Evolutionary conservation across 768 basidiomycete species (phyloP).

Genomic region (Heimioporus sp.): DNA sequence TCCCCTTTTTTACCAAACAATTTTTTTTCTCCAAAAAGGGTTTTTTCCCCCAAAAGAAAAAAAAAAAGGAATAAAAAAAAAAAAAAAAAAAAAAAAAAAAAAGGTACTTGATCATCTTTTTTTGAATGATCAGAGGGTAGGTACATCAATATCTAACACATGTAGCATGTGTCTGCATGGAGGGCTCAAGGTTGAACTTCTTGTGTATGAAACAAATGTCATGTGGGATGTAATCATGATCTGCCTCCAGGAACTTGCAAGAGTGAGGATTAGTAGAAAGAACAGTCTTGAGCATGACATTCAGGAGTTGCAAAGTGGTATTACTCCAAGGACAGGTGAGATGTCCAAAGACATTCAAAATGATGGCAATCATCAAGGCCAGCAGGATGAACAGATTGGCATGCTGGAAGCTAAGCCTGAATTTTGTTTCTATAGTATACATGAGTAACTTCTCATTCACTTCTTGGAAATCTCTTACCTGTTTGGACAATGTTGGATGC

Average conservation of each 20-base stretch:
- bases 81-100: no score
- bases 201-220: slow-evolving; percentile 18
- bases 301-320: slow-evolving; percentile 1
- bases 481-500: neutral
- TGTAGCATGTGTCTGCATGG: slow-evolving; percentile 15
- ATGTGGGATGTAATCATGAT: neutral
- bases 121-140: slow-evolving; percentile 8
- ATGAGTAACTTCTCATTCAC: no score
- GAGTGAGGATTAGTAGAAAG: neutral
- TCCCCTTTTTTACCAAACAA: no score
- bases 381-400: slow-evolving; percentile 4
- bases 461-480: neutral
- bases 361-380: neutral
- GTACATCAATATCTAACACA: slow-evolving; percentile 28
- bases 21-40: no score
- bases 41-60: no score
- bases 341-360: slow-evolving; percentile 5
- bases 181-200: slow-evolving; percentile 18
- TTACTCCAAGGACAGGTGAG: slow-evolving; percentile 5
- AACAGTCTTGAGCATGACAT: neutral
- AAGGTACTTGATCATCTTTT: slow-evolving; percentile 8
- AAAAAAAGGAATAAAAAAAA: no score
- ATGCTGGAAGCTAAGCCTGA: neutral
- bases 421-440: neutral
- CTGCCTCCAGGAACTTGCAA: no score